Evolutionary conservation across 805 yeast species (phyloP).

Genomic region (Debaryomyces tyrocola): DNA sequence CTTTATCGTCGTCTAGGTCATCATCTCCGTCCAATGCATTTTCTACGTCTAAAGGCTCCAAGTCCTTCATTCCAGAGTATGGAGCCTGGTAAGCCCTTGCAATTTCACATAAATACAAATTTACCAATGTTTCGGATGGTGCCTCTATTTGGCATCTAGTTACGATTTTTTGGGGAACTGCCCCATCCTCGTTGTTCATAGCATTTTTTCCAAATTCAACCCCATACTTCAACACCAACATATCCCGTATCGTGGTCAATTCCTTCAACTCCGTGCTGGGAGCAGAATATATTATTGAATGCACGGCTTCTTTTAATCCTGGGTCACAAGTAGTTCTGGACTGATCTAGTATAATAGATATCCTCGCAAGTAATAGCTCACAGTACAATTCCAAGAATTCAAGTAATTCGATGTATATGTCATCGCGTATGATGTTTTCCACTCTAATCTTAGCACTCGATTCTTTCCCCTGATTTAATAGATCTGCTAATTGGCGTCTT

Average conservation of each 20-base stretch:
- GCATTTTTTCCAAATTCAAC: slow-evolving; percentile 61
- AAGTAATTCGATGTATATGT: slow-evolving; percentile 72
- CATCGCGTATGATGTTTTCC: slow-evolving; percentile 82
- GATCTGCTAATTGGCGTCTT: slow-evolving; percentile 67
- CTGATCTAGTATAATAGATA: slow-evolving; percentile 54
- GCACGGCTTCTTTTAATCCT: slow-evolving; percentile 74
- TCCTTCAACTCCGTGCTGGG: slow-evolving; percentile 79
- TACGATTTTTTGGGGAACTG: slow-evolving; percentile 68
- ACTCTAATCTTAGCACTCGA: slow-evolving; percentile 81
- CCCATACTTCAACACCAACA: slow-evolving; percentile 64
- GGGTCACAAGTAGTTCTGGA: slow-evolving; percentile 47
- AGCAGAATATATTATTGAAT: slow-evolving; percentile 66
- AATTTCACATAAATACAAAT: slow-evolving; percentile 72
- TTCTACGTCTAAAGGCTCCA: neutral
- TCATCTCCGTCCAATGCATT: slow-evolving; percentile 12
- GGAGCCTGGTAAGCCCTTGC: slow-evolving; percentile 79
- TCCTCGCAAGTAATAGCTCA: slow-evolving; percentile 75
- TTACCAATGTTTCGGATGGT: slow-evolving; percentile 65
- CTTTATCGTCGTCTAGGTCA: slow-evolving; percentile 24
- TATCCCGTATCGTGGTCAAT: slow-evolving; percentile 56
- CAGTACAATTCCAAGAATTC: slow-evolving; percentile 82
- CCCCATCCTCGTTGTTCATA: slow-evolving; percentile 44
- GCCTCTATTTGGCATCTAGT: slow-evolving; percentile 65
- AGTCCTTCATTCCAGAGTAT: slow-evolving; percentile 53
- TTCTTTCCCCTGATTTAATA: slow-evolving; percentile 68